Evolutionary conservation across 257 asterid genomes (phyloP), one percentile per base, ranked within the genome.

Genomic region (Salvia rosmarinus): DNA sequence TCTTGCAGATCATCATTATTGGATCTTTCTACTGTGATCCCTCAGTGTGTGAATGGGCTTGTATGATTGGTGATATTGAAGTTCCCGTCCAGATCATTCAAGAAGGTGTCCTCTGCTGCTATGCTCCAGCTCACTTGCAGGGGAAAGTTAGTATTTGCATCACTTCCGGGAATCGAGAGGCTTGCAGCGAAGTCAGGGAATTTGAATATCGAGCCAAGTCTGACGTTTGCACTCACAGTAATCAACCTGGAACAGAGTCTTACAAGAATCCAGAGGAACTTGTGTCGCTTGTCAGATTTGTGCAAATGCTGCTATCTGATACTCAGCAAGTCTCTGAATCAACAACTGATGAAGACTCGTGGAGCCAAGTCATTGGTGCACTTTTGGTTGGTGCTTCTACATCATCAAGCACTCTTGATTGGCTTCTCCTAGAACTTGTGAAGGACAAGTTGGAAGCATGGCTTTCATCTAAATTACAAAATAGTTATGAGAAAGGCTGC

Each of bases 51-150:
- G 67, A 70, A 30, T 95, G 98, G 96, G 89, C 86, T 66, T 95
- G 98, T 79, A 89, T 95, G 99, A 88, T 95, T 79, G 99, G 96
- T 56, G 90, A 85, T 80, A 83, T 76, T 68, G 96, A 95, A 89
- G 95, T 89, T 74, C 96, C 97, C 61, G 81, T 84, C 72, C 87
- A 84, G 82, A 83, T 95, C 47, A 79, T 91, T 81, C 99, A 85
- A 81, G 92, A 85, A 63, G 97, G 98, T 37, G 96, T 91, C 77
- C 74, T 95, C 64, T 76, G 89, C 80, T 91, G 96, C 83, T 79
- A 82, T 51, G 96, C 94, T 72, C 99, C 99, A 67, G 82, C 85
- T 69, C 88, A 83, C 73, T 68, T 75, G 76, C 89, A 82, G 30
- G 98, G 98, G 70, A 88, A 83, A 80, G 96, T 88, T 81, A 72